These are phyloP conservation scores for Luzula sylvatica DNA, from an alignment of 176 grass and related monocot species.

Conservation along the genomic window DNA sequence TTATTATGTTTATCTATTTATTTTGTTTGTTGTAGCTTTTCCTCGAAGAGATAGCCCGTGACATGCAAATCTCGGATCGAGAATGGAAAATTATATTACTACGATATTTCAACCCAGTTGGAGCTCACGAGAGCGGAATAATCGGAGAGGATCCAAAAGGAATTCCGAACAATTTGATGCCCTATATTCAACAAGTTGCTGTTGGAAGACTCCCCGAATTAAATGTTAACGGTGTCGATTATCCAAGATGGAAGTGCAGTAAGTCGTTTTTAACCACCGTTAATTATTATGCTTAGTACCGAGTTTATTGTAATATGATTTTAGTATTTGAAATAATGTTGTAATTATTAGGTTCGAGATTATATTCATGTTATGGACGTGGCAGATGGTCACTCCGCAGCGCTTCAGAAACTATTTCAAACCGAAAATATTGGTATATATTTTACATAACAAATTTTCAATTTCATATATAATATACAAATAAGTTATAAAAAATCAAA, in stretches of 20 bases:
- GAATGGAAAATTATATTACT: conserved; percentile 61
- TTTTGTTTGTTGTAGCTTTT: conserved; percentile 32
- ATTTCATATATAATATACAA: neutral
- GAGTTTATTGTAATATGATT: too few species aligned
- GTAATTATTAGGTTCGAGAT: conserved; percentile 48
- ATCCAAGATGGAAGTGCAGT: conserved; percentile 82
- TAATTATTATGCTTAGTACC: too few species aligned
- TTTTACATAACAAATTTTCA: neutral
- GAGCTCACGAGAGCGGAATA: conserved; percentile 67
- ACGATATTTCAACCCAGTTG: conserved; percentile 93
- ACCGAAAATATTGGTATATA: conserved; percentile 35
- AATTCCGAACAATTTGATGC: conserved; percentile 88
- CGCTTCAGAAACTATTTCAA: conserved; percentile 70
- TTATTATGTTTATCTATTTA: too few species aligned
- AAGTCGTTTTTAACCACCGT: neutral
- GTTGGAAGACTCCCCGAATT: conserved; percentile 55
- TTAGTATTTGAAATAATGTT: too few species aligned
- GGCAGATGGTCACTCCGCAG: conserved; percentile 81
- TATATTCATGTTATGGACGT: conserved; percentile 95
- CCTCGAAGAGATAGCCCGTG: conserved; percentile 80
- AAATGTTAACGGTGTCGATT: conserved; percentile 79
- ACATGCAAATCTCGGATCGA: conserved; percentile 52
- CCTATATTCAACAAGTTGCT: conserved; percentile 88
- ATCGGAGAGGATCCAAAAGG: conserved; percentile 90
- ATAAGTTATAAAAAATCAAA: neutral